Base-by-base conservation (phyloP, 148 eudicot genomes). In the Silene conica region DNA sequence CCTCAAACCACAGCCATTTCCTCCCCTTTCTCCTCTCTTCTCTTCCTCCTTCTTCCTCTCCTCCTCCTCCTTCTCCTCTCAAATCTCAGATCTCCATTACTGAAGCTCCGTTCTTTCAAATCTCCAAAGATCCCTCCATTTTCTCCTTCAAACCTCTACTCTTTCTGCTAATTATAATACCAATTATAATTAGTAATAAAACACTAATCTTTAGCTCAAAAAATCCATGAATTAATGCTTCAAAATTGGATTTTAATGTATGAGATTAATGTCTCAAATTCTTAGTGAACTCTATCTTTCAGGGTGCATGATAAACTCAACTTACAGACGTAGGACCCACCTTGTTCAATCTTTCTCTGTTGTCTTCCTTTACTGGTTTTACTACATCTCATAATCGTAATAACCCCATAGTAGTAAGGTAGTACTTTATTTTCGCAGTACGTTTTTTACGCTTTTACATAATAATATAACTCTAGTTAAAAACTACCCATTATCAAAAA, bases 311-410 rank as follows among this genome's bases (percentile, higher is more conserved):
- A 92, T 92, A 66, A 92, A 88, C 82, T 92, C 97, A 70, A 85
- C 96, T 46, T 88, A 88, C 54, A 76, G 88, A 82, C 93, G 93
- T 76, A 86, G 96, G 84, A 88, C 97, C 76, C 97, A 92, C 72
- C 83, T 92, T 50, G 97, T 90, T 83, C 97, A 92, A 86, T 92
- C 97, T n/a, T 90, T 92, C 87, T 92, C 97, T 2, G 97, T 92
- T 69, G 96, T 92, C 63, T 92, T 92, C 81, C 97, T 92, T 76
- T 88, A 92, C 89, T 92, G 95, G 95, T 86, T 92, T 58, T 92
- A 92, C 74, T 90, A 54, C 83, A 84, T 92, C 78, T 92, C 97
- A 86, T 92, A 82, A 31, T 2, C 34, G 3, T 26, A 26, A 26
- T 26, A 26, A 26, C 1, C 28, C 28, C 2, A 2, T 26, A 26